Evolutionary conservation across 495 filamentous ascomycete genomes (phyloP).

Genomic region (Margaritispora aquatica): DNA sequence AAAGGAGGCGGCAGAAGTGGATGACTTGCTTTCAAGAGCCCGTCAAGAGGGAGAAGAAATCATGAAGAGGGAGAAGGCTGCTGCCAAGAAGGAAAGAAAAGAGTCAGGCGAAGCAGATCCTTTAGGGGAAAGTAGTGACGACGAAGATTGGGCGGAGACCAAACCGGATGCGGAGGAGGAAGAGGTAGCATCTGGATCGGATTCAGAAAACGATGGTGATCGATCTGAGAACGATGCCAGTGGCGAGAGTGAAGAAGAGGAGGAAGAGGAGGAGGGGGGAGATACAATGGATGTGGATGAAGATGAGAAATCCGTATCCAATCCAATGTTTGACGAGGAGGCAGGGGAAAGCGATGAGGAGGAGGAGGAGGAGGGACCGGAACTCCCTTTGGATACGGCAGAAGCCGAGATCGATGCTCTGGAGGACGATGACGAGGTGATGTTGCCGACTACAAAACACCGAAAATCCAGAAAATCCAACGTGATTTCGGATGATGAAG

Average conservation of each 20-base stretch:
- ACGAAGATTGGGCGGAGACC: conserved; percentile 46
- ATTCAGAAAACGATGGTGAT: conserved; percentile 29
- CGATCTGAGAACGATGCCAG: background rate
- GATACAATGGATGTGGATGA: conserved; percentile 40
- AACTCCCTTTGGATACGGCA: conserved; percentile 19
- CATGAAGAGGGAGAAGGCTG: conserved; percentile 65
- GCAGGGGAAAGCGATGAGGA: conserved; percentile 37
- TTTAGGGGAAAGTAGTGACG: conserved; percentile 41
- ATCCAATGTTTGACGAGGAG: conserved; percentile 30
- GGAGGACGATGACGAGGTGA: conserved; percentile 21
- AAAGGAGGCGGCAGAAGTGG: conserved; percentile 71
- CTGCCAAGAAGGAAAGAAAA: conserved; percentile 54
- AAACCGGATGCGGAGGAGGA: conserved; percentile 32
- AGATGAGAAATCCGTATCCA: conserved; percentile 29
- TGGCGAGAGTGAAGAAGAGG: conserved; percentile 41
- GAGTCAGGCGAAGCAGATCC: conserved; percentile 43
- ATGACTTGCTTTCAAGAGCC: conserved; percentile 81
- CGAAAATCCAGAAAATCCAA: conserved; percentile 29
- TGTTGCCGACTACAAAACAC: conserved; percentile 26
- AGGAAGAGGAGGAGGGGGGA: conserved; percentile 49
- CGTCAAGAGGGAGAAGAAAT: conserved; percentile 75
- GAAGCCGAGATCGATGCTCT: conserved; percentile 12
- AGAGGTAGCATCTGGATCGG: conserved; percentile 28
- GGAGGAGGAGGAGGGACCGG: conserved; percentile 31
- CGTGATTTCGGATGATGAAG: conserved; percentile 54